Evolutionary conservation across 805 yeast genomes (phyloP).

Genomic region (Ogataea kodamae): DNA sequence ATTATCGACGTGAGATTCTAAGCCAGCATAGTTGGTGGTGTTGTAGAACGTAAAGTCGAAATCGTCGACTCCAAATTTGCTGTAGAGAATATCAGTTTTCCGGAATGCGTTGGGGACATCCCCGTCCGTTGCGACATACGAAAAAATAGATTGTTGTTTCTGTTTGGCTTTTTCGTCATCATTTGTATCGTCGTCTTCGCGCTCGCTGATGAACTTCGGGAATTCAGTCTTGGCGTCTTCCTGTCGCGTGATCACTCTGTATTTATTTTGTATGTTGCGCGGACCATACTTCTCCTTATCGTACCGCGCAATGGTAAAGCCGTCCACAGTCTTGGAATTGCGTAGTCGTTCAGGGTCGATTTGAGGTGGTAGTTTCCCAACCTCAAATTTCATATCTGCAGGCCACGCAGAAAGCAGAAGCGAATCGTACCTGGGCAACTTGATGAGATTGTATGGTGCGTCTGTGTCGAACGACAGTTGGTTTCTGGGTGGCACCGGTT

Average conservation of each 20-base stretch:
- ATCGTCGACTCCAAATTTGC: conserved; percentile 89
- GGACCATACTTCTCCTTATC: conserved; percentile 55
- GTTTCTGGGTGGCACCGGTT: conserved; percentile 28
- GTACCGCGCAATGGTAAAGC: conserved; percentile 45
- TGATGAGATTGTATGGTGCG: conserved; percentile 66
- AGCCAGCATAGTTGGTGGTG: conserved; percentile 68
- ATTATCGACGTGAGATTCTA: conserved; percentile 84
- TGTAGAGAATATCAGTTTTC: conserved; percentile 72
- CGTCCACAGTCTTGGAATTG: conserved; percentile 35
- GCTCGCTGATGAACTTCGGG: conserved; percentile 64
- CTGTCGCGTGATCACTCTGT: conserved; percentile 36
- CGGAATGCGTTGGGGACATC: conserved; percentile 71
- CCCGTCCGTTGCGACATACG: conserved; percentile 33
- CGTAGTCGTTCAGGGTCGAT: conserved; percentile 48
- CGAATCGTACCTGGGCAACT: conserved; percentile 83
- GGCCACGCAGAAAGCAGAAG: conserved; percentile 81
- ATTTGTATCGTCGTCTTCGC: conserved; percentile 34
- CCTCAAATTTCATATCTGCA: conserved; percentile 53
- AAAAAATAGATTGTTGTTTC: conserved; percentile 28
- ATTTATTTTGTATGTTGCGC: conserved; percentile 45
- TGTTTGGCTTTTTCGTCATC: conserved; percentile 23
- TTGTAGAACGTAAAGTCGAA: conserved; percentile 89
- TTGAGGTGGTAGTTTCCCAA: conserved; percentile 52
- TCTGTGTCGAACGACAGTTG: conserved; percentile 39
- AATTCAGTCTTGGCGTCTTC: conserved; percentile 24